phyloP scores from a whole-genome alignment of 768 basidiomycete genomes.

The Boletus vermiculosoides region DNA sequence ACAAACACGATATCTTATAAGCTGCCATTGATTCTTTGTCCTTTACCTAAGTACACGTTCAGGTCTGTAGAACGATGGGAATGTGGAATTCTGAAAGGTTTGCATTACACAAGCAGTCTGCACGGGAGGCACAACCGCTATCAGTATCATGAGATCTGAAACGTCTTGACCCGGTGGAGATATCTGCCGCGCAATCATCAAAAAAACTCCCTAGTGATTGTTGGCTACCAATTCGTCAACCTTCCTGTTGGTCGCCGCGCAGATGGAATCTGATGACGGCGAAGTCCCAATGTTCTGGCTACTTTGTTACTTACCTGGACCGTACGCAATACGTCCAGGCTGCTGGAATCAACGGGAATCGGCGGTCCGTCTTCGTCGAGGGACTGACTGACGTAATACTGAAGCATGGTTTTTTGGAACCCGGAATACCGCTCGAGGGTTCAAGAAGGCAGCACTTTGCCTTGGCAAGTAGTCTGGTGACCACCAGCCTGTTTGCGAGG shows the following conservation, averaged over 20 bases:
- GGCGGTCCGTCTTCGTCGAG: not conserved
- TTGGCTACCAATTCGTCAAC: slow-evolving; percentile 1
- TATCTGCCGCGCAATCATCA: not conserved
- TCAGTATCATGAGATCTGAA: slow-evolving; percentile 9
- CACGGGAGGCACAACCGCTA: not conserved
- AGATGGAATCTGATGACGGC: slow-evolving; percentile 5
- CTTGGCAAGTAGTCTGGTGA: not conserved
- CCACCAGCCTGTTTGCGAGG: not conserved
- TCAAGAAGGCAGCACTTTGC: not conserved
- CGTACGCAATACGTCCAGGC: not conserved
- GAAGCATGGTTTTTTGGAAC: not conserved
- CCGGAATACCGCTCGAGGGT: not conserved
- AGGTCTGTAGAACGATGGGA: not conserved
- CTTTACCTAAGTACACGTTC: not conserved
- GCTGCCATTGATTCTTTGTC: not conserved
- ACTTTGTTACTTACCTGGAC: not conserved
- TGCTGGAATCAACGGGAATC: not conserved
- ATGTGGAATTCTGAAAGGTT: not conserved
- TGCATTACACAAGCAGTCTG: too few relatives aligned
- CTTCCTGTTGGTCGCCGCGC: not conserved
- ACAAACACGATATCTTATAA: not conserved
- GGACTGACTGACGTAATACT: not conserved
- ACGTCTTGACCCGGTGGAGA: not conserved
- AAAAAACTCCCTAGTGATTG: not conserved
- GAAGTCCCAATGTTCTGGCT: not conserved